Conservation (phyloP, 371 early-diverging fungal genomes). For the Saksenaea oblongispora region DNA sequence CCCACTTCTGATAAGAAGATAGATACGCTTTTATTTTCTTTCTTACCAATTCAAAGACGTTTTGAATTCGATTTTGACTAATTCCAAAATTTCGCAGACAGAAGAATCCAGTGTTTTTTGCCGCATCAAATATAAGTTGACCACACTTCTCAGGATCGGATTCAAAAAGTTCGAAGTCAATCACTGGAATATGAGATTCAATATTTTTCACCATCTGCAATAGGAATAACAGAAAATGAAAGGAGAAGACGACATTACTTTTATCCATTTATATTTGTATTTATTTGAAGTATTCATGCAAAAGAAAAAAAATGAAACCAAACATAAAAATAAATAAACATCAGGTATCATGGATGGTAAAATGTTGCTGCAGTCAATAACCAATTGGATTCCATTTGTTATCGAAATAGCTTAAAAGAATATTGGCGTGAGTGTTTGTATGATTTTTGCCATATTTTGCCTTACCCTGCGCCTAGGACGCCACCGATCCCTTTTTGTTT, state of each 20-base stretch:
- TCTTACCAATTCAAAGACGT: constrained; percentile 38
- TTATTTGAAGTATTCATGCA: neutral
- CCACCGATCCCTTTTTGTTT: constrained; percentile 51
- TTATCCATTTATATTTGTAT: neutral
- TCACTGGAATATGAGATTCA: constrained; percentile 43
- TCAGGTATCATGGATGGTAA: neutral
- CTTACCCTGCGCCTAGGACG: constrained; percentile 52
- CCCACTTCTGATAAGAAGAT: neutral
- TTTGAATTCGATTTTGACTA: constrained; percentile 29
- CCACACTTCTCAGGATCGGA: constrained; percentile 41
- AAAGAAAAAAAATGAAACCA: neutral
- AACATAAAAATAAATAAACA: neutral
- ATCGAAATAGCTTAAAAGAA: constrained; percentile 19
- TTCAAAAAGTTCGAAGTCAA: constrained; percentile 50
- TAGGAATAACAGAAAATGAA: neutral
- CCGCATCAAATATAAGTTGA: constrained; percentile 39
- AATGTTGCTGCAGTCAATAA: neutral
- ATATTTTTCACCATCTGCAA: neutral
- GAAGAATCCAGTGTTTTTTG: constrained; percentile 48
- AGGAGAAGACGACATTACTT: neutral
- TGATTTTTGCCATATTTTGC: neutral
- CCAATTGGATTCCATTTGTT: constrained; percentile 31
- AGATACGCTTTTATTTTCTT: neutral
- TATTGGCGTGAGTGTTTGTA: neutral
- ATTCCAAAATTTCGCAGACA: constrained; percentile 53